phyloP scores from a whole-genome alignment of 441 rosid genomes.

The Populus hybrid region DNA sequence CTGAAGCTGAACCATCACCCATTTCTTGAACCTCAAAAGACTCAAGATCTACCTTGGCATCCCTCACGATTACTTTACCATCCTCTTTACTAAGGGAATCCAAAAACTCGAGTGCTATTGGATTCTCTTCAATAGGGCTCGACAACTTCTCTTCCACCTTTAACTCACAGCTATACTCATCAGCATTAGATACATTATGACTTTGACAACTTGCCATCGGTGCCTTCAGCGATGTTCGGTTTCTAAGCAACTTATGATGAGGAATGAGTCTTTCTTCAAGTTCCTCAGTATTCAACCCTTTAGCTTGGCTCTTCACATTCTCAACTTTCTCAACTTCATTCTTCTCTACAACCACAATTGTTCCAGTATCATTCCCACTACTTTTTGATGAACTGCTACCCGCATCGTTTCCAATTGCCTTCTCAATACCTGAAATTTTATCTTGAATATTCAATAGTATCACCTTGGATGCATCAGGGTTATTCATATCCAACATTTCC shows the following conservation, averaged over 20 bases:
- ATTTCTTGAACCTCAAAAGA: conserved; percentile 49
- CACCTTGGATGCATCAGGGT: conserved; percentile 68
- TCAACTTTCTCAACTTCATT: conserved; percentile 27
- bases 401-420: conserved; percentile 54
- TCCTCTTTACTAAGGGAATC: conserved; percentile 51
- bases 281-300: conserved; percentile 61
- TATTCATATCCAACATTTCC: conserved; percentile 87
- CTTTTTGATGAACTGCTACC: conserved; percentile 37
- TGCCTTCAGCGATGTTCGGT: conserved; percentile 42
- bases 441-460: conserved; percentile 77
- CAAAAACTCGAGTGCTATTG: conserved; percentile 53
- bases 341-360: conserved; percentile 28
- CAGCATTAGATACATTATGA: conserved; percentile 12
- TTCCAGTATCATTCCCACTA: conserved; percentile 24
- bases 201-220: conserved; percentile 31
- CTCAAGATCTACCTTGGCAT: conserved; percentile 31
- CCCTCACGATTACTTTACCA: conserved; percentile 20
- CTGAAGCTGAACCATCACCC: conserved; percentile 45
- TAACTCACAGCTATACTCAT: conserved; percentile 24
- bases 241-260: conserved; percentile 83
- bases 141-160: conserved; percentile 40
- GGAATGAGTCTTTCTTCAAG: conserved; percentile 94
- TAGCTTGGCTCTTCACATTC: conserved; percentile 41
- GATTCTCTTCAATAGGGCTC: conserved; percentile 47
- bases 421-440: conserved; percentile 88